Conservation (phyloP, 768 basidiomycete species). For the Pleurotus giganteus region DNA sequence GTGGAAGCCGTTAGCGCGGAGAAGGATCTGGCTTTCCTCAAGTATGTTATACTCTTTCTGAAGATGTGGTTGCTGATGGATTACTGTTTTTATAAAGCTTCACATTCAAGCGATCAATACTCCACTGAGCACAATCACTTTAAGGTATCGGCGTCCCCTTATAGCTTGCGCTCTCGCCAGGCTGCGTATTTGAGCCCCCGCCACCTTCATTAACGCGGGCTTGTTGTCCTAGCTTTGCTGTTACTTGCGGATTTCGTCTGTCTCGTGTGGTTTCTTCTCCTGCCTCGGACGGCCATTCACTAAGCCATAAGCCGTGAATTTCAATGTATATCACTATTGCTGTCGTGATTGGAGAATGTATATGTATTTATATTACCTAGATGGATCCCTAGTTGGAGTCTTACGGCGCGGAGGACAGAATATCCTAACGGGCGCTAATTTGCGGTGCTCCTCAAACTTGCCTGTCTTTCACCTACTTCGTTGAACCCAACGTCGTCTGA, state of each 20-base stretch:
- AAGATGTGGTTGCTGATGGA: constrained; percentile 1
- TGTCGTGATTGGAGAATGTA: not conserved
- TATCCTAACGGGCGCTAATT: too few relatives aligned
- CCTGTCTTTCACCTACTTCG: too few relatives aligned
- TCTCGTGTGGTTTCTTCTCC: not conserved
- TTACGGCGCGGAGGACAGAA: too few relatives aligned
- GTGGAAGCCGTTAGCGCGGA: constrained; percentile 64
- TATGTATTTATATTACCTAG: too few relatives aligned
- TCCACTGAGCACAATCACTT: constrained; percentile 7
- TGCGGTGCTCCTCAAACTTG: too few relatives aligned
- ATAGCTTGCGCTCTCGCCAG: too few relatives aligned
- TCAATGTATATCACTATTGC: not conserved
- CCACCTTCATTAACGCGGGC: too few relatives aligned
- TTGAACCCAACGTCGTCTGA: constrained; percentile 5
- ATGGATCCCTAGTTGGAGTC: too few relatives aligned
- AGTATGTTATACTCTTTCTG: constrained; percentile 36
- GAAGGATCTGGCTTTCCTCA: constrained; percentile 67
- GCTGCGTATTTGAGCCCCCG: too few relatives aligned
- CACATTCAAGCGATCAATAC: constrained; percentile 73
- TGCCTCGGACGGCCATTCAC: not conserved
- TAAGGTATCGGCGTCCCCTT: not conserved
- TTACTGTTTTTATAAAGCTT: constrained; percentile 46
- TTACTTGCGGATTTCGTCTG: not conserved
- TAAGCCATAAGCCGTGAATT: not conserved
- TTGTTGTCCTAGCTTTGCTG: not conserved